Percentiles rank a stretch among this genome's conserved stretches.
Evolutionary conservation across 2,329 filamentous ascomycete species (phyloP).

Genomic region (Dothideomycetidae sp.): DNA sequence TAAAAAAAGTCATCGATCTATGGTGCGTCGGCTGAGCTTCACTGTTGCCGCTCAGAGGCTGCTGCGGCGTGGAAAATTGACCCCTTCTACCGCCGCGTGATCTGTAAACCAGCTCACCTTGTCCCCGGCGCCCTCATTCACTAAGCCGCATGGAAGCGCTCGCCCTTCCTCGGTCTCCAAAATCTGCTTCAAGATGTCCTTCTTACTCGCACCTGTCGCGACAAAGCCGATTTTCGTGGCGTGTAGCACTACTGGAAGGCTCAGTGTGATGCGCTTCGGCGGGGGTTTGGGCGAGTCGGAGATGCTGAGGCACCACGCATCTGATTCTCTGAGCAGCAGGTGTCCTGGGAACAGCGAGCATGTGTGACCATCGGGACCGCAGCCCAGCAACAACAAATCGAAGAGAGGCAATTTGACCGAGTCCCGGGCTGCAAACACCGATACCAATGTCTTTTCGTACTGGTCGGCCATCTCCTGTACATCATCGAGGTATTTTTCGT

Average conservation of each 20-base stretch:
- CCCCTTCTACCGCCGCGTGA: conserved; percentile 67
- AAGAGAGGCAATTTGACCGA: conserved; percentile 91
- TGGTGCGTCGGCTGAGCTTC: neutral
- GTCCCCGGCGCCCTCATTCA: conserved; percentile 73
- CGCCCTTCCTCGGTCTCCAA: conserved; percentile 63
- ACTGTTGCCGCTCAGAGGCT: conserved; percentile 37
- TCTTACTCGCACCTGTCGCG: conserved; percentile 78
- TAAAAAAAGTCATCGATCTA: neutral
- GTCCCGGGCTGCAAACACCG: conserved; percentile 77
- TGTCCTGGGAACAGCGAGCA: conserved; percentile 93
- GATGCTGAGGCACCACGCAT: conserved; percentile 85
- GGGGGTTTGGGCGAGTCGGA: conserved; percentile 92
- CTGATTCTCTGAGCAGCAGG: conserved; percentile 67
- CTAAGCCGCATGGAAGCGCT: conserved; percentile 68
- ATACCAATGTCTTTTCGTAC: conserved; percentile 81
- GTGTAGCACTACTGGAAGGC: conserved; percentile 78
- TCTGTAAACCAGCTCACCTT: conserved; percentile 95
- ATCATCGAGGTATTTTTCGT: conserved; percentile 54
- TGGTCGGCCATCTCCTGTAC: conserved; percentile 83
- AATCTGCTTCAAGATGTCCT: conserved; percentile 81
- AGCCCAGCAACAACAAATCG: conserved; percentile 83
- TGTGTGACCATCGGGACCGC: conserved; percentile 91
- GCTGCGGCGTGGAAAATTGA: conserved; percentile 63
- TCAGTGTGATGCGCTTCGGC: conserved; percentile 77
- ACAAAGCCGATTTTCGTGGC: conserved; percentile 80